These are phyloP conservation scores for Botrytis deweyae DNA, from an alignment of 2,329 filamentous ascomycete genomes.

Conservation along the genomic window DNA sequence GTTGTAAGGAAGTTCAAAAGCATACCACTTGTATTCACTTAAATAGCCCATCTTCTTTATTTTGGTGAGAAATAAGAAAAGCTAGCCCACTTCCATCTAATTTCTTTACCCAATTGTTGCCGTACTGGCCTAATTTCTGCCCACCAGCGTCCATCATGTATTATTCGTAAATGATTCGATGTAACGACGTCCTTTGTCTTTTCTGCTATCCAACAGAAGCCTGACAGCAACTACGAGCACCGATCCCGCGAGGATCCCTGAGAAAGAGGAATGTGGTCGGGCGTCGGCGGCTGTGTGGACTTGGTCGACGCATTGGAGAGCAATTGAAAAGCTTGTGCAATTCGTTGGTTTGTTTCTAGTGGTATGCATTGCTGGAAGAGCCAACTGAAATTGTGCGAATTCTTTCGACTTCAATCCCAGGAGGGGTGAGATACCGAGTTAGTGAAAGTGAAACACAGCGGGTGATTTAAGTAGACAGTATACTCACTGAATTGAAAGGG, in stretches of 20 bases:
- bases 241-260: too few relatives aligned
- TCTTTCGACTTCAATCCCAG: neutral
- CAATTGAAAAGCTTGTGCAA: neutral
- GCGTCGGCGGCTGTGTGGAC: too few relatives aligned
- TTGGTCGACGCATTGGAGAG: neutral
- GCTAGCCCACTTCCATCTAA: neutral
- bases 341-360: neutral
- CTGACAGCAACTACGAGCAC: neutral
- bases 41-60: neutral
- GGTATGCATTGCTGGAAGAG: neutral
- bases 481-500: neutral
- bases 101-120: neutral
- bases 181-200: too few relatives aligned
- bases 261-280: neutral
- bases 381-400: neutral
- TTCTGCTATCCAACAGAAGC: neutral
- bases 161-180: too few relatives aligned
- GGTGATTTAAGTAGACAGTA: neutral
- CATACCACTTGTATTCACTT: neutral
- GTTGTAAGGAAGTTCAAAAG: neutral
- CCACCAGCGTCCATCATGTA: too few relatives aligned
- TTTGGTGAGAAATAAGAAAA: neutral
- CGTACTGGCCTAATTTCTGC: neutral
- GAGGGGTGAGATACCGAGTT: too few relatives aligned
- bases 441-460: neutral